Evolutionary conservation across 371 early-diverging fungal species (phyloP).

Genomic region (Rhizomucor miehei): DNA sequence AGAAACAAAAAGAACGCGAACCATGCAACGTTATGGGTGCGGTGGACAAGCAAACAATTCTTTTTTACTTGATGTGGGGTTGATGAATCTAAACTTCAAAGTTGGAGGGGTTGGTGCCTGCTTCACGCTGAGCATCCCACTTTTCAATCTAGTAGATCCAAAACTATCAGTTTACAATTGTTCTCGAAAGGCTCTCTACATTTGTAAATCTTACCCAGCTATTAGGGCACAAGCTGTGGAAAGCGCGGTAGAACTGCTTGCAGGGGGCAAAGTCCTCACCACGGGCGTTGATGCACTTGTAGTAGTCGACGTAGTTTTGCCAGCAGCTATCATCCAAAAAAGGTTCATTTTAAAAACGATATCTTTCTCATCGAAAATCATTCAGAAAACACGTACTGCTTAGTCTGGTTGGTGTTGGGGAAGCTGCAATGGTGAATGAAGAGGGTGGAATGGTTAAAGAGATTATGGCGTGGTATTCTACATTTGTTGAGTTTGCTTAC

Average conservation of each 20-base stretch:
- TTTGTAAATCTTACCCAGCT: slow-evolving; percentile 79
- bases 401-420: slow-evolving; percentile 97
- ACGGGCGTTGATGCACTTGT: slow-evolving; percentile 81
- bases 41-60: no score
- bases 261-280: slow-evolving; percentile 92
- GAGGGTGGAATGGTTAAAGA: neutral
- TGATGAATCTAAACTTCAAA: slow-evolving; percentile 32
- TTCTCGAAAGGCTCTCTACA: no score
- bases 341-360: neutral
- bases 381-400: slow-evolving; percentile 46
- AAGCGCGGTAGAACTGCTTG: slow-evolving; percentile 79
- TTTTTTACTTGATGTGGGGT: slow-evolving; percentile 11
- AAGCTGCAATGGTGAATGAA: slow-evolving; percentile 48
- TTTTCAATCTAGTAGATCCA: slow-evolving; percentile 56
- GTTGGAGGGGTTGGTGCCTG: slow-evolving; percentile 72
- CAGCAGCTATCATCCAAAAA: slow-evolving; percentile 55
- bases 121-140: slow-evolving; percentile 86
- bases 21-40: no score
- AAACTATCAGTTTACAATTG: neutral
- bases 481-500: slow-evolving; percentile 3
- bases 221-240: slow-evolving; percentile 81
- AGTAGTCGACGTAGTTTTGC: slow-evolving; percentile 96
- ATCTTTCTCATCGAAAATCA: neutral
- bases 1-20: no score
- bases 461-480: neutral